Conservation (phyloP, 1,284 basidiomycete genomes). For the Calocybe gambosa region DNA sequence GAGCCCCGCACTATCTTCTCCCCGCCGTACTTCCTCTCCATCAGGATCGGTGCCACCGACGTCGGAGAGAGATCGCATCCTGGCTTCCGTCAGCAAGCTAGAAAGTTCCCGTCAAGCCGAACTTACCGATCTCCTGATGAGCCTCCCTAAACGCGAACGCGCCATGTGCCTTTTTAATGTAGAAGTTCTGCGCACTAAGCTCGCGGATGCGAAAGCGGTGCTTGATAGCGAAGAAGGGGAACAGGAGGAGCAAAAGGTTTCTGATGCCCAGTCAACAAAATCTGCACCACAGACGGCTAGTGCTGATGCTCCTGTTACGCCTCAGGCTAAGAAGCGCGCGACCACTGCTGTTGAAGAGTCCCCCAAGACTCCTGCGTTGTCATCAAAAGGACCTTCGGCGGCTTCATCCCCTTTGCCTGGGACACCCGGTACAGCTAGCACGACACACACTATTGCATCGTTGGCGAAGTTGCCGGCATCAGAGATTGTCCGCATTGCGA, state of each 20-base stretch:
- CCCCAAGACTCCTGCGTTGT: constrained; percentile 67
- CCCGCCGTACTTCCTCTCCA: constrained; percentile 75
- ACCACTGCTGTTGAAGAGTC: constrained; percentile 39
- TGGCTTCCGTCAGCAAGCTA: constrained; percentile 58
- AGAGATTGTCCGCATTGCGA: constrained; percentile 63
- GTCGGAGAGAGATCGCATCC: constrained; percentile 71
- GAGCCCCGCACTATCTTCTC: constrained; percentile 63
- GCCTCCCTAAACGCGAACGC: constrained; percentile 80
- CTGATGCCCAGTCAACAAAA: constrained; percentile 24
- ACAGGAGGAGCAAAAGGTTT: constrained; percentile 19
- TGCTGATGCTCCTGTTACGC: constrained; percentile 45
- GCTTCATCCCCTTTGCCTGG: constrained; percentile 60
- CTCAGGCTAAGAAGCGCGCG: constrained; percentile 52
- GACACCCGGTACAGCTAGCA: constrained; percentile 36
- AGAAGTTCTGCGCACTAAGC: constrained; percentile 72
- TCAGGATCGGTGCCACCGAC: constrained; percentile 66
- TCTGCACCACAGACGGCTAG: constrained; percentile 26
- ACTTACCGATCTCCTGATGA: constrained; percentile 76
- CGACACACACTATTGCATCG: constrained; percentile 48
- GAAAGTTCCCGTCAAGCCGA: constrained; percentile 53
- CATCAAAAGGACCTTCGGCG: constrained; percentile 64
- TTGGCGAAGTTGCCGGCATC: constrained; percentile 63
- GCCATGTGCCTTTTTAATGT: constrained; percentile 87
- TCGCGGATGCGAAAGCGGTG: constrained; percentile 78
- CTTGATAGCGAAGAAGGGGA: constrained; percentile 64